A percentile compares a stretch with the other conserved stretches of the same genome.
Conservation (phyloP, 495 filamentous ascomycete species). For the Podospora bellae-mahoneyi region DNA sequence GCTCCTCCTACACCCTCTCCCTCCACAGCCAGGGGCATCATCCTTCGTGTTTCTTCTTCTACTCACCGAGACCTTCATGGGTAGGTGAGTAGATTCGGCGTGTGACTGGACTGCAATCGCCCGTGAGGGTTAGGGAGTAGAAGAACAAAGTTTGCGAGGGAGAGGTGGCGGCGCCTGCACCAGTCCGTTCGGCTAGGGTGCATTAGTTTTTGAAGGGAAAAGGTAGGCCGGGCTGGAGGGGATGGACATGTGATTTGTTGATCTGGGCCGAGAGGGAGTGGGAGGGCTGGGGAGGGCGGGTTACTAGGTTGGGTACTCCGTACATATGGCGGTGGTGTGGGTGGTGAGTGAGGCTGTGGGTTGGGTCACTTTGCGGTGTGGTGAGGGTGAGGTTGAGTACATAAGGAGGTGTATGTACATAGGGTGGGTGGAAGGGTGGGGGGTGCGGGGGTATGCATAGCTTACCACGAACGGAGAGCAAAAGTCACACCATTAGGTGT, state of each 20-base stretch:
- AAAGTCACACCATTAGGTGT: too few relatives aligned
- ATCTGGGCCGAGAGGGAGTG: neutral
- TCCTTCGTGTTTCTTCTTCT: neutral
- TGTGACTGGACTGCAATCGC: neutral
- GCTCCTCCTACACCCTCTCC: neutral
- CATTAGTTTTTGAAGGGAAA: neutral
- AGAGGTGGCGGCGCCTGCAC: constrained; percentile 8
- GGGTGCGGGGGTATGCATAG: neutral
- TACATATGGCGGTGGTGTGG: neutral
- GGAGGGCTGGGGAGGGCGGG: neutral
- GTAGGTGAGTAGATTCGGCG: neutral
- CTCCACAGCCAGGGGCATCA: neutral
- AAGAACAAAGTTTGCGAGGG: neutral
- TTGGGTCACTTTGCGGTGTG: neutral
- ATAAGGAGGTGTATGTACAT: neutral
- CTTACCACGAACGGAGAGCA: too few relatives aligned
- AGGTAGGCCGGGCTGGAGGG: neutral
- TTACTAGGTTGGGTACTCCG: neutral
- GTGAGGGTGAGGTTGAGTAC: neutral
- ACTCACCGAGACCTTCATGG: neutral
- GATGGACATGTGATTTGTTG: neutral
- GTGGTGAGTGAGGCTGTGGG: neutral
- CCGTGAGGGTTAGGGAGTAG: neutral
- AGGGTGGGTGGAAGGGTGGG: neutral
- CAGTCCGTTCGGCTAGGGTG: constrained; percentile 7